A percentile compares a stretch with the other conserved stretches of the same genome.
These are phyloP conservation scores for Oemleria cerasiformis DNA, from an alignment of 306 rosid genomes.

Conservation along the genomic window DNA sequence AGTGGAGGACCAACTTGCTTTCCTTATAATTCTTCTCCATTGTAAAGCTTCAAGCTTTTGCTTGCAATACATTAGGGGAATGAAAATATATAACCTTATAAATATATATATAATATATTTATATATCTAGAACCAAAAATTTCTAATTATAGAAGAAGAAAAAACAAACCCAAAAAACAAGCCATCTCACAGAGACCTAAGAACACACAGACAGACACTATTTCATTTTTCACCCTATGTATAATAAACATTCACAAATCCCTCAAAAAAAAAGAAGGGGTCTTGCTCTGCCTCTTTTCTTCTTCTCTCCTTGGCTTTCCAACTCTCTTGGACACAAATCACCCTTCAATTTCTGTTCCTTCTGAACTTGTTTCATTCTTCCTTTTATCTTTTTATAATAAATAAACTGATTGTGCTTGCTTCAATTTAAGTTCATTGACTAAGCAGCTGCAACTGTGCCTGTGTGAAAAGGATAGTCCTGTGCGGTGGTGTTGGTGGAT, in stretches of 20 bases:
- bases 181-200: constrained; percentile 42
- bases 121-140: neutral
- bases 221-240: constrained; percentile 12
- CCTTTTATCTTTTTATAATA: neutral
- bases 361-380: neutral
- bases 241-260: constrained; percentile 21
- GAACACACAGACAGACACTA: constrained; percentile 9
- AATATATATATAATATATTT: neutral
- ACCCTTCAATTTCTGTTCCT: constrained; percentile 9
- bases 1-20: neutral
- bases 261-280: constrained; percentile 2
- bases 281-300: constrained; percentile 16
- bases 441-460: constrained; percentile 85
- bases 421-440: neutral
- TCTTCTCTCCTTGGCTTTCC: constrained; percentile 26
- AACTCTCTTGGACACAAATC: constrained; percentile 25
- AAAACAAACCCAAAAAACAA: constrained; percentile 20
- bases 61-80: constrained; percentile 10
- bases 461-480: constrained; percentile 50
- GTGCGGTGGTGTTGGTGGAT: constrained; percentile 31
- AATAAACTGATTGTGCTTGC: neutral
- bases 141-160: neutral
- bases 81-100: neutral
- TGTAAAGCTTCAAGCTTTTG: constrained; percentile 8
- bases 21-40: neutral